Conservation (phyloP, 106 monocot species). For the Acorus gramineus region DNA sequence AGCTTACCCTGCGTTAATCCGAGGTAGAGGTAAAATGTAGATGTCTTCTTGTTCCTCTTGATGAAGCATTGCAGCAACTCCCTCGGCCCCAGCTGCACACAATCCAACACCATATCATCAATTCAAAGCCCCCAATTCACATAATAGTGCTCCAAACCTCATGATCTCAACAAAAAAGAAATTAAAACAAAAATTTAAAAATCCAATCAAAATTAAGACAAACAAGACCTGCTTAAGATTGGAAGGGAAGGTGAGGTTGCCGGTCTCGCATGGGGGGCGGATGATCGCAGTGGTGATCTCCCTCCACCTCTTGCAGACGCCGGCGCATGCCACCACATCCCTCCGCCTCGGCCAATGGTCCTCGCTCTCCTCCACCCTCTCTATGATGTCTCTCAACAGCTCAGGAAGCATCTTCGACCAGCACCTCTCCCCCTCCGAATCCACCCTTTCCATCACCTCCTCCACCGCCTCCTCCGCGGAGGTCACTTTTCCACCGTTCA, state of each 20-base stretch:
- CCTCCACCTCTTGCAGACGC: conserved; percentile 75
- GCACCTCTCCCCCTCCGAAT: conserved; percentile 20
- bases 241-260: conserved; percentile 66
- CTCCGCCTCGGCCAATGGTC: conserved; percentile 66
- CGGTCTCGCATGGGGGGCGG: conserved; percentile 23
- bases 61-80: conserved; percentile 67
- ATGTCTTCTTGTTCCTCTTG: conserved; percentile 60
- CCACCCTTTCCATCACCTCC: conserved; percentile 1
- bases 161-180: too few relatives aligned
- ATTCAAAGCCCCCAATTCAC: neutral
- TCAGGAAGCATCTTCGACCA: conserved; percentile 76
- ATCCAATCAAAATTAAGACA: too few relatives aligned
- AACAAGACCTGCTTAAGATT: conserved; percentile 68
- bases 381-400: conserved; percentile 48
- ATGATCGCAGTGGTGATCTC: conserved; percentile 35
- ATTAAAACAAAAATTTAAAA: too few relatives aligned
- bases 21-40: conserved; percentile 54
- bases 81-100: conserved; percentile 52
- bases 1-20: conserved; percentile 50
- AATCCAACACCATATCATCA: neutral
- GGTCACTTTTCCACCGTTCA: too few relatives aligned
- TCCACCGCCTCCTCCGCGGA: neutral
- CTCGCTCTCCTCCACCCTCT: conserved; percentile 45
- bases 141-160: too few relatives aligned
- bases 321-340: conserved; percentile 63